Percentiles rank a stretch among this genome's conserved stretches.
phyloP scores from a whole-genome alignment of 306 rosid genomes.

The Medicago arabica region DNA sequence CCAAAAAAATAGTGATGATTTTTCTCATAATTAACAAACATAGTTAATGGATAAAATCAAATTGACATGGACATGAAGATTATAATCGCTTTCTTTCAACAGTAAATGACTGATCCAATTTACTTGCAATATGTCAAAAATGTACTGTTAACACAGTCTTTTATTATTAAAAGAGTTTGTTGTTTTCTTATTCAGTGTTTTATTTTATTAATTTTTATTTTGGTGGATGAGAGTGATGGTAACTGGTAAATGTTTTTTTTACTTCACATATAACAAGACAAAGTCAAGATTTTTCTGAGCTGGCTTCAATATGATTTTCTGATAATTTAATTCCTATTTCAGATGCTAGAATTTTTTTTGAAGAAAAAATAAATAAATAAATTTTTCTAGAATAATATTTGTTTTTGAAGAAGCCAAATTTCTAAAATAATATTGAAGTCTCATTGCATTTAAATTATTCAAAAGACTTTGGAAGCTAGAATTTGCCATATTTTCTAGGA shows the following conservation, averaged over 20 bases:
- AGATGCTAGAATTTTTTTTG: not conserved
- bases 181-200: not conserved
- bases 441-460: constrained; percentile 23
- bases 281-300: not conserved
- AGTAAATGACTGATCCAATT: not conserved
- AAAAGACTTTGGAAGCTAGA: not conserved
- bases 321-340: not conserved
- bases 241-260: constrained; percentile 8
- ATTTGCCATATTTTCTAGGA: constrained; percentile 8
- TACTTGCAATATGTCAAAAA: not conserved
- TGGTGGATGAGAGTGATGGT: constrained; percentile 23
- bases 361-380: not conserved
- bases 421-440: not conserved
- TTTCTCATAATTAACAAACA: not conserved
- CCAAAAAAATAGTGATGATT: not conserved
- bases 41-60: not conserved
- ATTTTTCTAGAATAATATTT: not conserved
- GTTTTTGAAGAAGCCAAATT: too few species aligned
- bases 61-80: constrained; percentile 12
- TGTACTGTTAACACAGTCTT: not conserved
- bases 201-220: not conserved
- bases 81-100: constrained; percentile 16
- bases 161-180: not conserved
- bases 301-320: not conserved
- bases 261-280: constrained; percentile 14